Conservation (phyloP, 2,329 filamentous ascomycete genomes). For the Ophiobolus disseminans region DNA sequence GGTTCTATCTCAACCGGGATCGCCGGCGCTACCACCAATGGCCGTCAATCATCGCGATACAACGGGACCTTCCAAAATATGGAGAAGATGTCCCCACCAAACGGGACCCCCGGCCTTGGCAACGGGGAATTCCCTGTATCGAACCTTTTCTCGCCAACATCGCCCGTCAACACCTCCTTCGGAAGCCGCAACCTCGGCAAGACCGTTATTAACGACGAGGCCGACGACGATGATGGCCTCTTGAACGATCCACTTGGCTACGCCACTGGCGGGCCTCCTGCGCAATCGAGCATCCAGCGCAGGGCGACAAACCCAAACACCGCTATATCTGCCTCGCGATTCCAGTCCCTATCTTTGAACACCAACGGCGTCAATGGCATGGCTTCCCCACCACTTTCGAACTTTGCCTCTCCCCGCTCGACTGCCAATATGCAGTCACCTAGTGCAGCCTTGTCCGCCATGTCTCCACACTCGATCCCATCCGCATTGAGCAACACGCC, state of each 20-base stretch:
- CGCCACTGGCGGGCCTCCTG: constrained; percentile 70
- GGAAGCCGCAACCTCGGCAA: constrained; percentile 69
- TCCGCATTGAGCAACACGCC: constrained; percentile 58
- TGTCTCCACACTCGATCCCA: constrained; percentile 64
- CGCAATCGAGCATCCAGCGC: constrained; percentile 62
- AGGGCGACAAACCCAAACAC: constrained; percentile 76
- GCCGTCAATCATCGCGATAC: constrained; percentile 65
- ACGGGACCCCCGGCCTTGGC: constrained; percentile 60
- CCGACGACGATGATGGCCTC: constrained; percentile 75
- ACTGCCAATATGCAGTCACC: constrained; percentile 60
- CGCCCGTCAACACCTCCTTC: constrained; percentile 74
- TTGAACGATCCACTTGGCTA: constrained; percentile 75
- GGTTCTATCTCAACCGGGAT: constrained; percentile 55
- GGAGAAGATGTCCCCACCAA: constrained; percentile 68
- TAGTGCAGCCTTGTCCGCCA: constrained; percentile 49
- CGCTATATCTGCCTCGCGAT: constrained; percentile 71
- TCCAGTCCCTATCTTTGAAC: constrained; percentile 74
- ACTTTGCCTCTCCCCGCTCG: constrained; percentile 59
- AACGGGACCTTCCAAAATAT: constrained; percentile 67
- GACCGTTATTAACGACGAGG: constrained; percentile 72
- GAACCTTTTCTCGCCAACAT: constrained; percentile 74
- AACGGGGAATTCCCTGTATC: constrained; percentile 68
- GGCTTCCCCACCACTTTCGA: constrained; percentile 63
- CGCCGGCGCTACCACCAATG: constrained; percentile 45
- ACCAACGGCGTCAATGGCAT: constrained; percentile 60